These are phyloP conservation scores for Leccinum colubrinum DNA, from an alignment of 1,284 basidiomycete genomes.

Conservation along the genomic window DNA sequence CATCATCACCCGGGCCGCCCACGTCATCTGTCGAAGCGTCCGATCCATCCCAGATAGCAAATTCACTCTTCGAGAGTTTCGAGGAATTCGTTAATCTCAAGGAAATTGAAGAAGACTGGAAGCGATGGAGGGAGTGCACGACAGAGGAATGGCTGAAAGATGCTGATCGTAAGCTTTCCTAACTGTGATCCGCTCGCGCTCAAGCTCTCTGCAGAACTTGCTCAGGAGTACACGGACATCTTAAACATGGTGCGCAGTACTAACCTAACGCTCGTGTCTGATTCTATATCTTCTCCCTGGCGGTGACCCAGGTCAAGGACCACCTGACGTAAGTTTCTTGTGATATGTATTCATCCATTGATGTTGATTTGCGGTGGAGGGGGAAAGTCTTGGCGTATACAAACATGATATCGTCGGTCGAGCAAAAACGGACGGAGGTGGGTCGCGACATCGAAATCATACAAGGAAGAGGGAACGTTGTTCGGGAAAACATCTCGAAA, in stretches of 20 bases:
- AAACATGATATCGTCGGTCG: slow-evolving; percentile 20
- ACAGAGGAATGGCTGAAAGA: slow-evolving; percentile 34
- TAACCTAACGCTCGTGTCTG: slow-evolving; percentile 1
- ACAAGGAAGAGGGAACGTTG: slow-evolving; percentile 12
- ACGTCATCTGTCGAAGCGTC: not conserved
- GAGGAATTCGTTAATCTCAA: slow-evolving; percentile 18
- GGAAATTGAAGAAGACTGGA: slow-evolving; percentile 24
- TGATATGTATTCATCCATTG: not conserved
- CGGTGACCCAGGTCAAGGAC: slow-evolving; percentile 26
- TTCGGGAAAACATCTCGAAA: slow-evolving; percentile 23
- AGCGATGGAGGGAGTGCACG: slow-evolving; percentile 28
- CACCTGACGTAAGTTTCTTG: slow-evolving; percentile 23
- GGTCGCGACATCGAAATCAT: slow-evolving; percentile 16
- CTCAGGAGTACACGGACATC: slow-evolving; percentile 17
- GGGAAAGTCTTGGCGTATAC: slow-evolving; percentile 19
- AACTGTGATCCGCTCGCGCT: not conserved
- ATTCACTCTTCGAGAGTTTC: slow-evolving; percentile 19
- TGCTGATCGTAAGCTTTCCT: slow-evolving; percentile 23
- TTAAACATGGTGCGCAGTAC: slow-evolving; percentile 24
- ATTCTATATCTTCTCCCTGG: not conserved
- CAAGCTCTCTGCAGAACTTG: slow-evolving; percentile 21
- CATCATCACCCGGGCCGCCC: slow-evolving; percentile 14
- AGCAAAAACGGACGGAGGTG: slow-evolving; percentile 17
- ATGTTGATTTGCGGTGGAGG: slow-evolving; percentile 12
- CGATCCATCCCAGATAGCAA: slow-evolving; percentile 15